Percentiles rank a stretch among this genome's conserved stretches.
Conservation (phyloP, 805 yeast species). For the Hanseniaspora thailandica region DNA sequence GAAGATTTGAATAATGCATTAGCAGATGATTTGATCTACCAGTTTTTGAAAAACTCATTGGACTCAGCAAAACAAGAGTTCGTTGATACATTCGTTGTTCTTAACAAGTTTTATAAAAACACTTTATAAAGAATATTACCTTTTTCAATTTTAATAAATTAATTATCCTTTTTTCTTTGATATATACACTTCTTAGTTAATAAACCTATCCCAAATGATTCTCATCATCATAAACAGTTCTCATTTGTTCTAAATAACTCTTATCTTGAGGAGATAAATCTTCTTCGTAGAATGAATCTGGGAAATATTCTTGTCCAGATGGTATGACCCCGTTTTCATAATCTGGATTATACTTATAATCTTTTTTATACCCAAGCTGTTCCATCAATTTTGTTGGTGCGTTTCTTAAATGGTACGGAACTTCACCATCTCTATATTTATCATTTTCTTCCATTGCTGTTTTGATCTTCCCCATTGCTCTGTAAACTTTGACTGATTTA, state of each 20-base stretch:
- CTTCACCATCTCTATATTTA: slow-evolving; percentile 35
- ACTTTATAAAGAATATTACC: no score
- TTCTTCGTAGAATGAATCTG: slow-evolving; percentile 37
- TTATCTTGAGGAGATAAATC: slow-evolving; percentile 6
- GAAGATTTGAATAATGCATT: slow-evolving; percentile 18
- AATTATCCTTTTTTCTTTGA: slow-evolving; percentile 19
- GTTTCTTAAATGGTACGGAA: slow-evolving; percentile 74
- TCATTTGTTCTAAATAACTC: slow-evolving; percentile 17
- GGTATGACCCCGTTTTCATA: slow-evolving; percentile 46
- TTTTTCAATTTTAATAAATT: no score
- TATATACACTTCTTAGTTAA: background rate
- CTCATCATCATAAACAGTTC: slow-evolving; percentile 38
- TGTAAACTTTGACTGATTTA: slow-evolving; percentile 75
- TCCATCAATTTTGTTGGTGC: slow-evolving; percentile 91
- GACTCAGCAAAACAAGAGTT: slow-evolving; percentile 40
- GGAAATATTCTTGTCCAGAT: slow-evolving; percentile 67
- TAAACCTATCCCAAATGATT: slow-evolving; percentile 40
- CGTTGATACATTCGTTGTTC: slow-evolving; percentile 34
- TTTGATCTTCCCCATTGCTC: slow-evolving; percentile 65
- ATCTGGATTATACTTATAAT: slow-evolving; percentile 82
- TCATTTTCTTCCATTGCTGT: slow-evolving; percentile 46
- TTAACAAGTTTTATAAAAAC: slow-evolving; percentile 37
- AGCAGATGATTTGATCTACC: slow-evolving; percentile 33
- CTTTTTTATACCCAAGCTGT: slow-evolving; percentile 72
- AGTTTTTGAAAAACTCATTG: slow-evolving; percentile 36